Evolutionary conservation across 2,329 filamentous ascomycete genomes (phyloP), one percentile per base, ranked within the genome.

Genomic region (Geoglossum cookeanum): DNA sequence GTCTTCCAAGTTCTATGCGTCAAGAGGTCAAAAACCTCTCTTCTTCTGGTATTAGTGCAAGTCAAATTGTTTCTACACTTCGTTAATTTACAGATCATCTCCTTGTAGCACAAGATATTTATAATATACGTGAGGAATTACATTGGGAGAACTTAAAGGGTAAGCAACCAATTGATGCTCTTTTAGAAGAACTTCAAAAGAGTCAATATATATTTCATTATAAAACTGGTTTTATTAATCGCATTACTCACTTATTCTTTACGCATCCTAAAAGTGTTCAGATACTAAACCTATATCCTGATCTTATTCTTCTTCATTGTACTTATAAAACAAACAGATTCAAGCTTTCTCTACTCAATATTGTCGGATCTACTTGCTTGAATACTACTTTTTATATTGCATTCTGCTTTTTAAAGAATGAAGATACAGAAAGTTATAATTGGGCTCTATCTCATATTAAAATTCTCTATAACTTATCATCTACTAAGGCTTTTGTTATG

Each of bases 291-390:
- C n/a, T 22, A 9, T 54, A 17, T 39, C 51, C 51, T 22, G n/a
- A 54, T 54, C n/a, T 54, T 54, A 2, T 54, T 11, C 51, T 54
- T 13, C 32, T 22, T 17, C 27, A 54, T 54, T 54, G 51, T 17
- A 54, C 51, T 7, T 54, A 54, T 13, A 54, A 54, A 32, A 54
- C 51, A 17, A 54, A 54, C n/a, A n/a, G 27, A 22, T 54, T 54
- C 51, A 54, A 54, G 51, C 32, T 54, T 35, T 29, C 27, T 9
- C 9, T 54, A 22, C 37, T 54, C 3, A 35, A 39, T 32, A 35
- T 54, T 32, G 51, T 54, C 33, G 51, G 51, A 8, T 22, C 37
- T 35, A 54, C 27, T 22, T 54, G 32, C 6, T 15, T 54, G 4
- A 54, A 54, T 13, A 32, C 27, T 4, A 32, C 51, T 1, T 54